A percentile compares a stretch with the other conserved stretches of the same genome.
Conservation (phyloP, 768 basidiomycete genomes). For the Xanthoconium purpureum region DNA sequence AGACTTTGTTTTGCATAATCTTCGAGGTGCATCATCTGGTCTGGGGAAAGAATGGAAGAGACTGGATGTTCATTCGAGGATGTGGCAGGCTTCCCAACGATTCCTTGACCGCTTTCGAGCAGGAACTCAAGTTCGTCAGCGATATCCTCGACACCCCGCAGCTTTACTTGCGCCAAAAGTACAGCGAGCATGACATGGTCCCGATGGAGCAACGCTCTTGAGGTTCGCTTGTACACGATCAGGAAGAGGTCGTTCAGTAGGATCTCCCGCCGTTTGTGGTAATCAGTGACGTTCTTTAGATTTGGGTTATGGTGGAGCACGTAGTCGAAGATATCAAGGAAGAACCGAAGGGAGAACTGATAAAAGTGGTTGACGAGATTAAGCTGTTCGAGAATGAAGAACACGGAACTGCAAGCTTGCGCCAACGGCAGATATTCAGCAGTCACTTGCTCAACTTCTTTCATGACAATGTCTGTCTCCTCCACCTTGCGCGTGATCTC, state of each 20-base stretch:
- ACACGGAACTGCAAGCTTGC: conserved; percentile 93
- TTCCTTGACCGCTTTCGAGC: conserved; percentile 80
- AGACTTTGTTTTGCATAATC: conserved; percentile 67
- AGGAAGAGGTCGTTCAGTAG: conserved; percentile 88
- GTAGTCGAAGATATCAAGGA: conserved; percentile 98
- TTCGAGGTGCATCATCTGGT: conserved; percentile 67
- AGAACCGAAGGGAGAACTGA: conserved; percentile 95
- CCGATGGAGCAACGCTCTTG: conserved; percentile 82
- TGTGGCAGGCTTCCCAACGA: conserved; percentile 37
- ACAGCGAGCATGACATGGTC: conserved; percentile 92
- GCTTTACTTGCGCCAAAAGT: conserved; percentile 83
- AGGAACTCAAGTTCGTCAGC: conserved; percentile 86
- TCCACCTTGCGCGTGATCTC: conserved; percentile 95
- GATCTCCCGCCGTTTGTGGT: conserved; percentile 70
- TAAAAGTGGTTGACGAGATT: conserved; percentile 96
- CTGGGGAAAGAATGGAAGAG: conserved; percentile 53
- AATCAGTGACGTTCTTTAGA: conserved; percentile 73
- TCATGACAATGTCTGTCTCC: conserved; percentile 94
- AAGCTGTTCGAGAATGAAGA: conserved; percentile 95
- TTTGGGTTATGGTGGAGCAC: conserved; percentile 91
- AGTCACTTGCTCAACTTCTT: conserved; percentile 93
- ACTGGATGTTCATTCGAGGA: conserved; percentile 37
- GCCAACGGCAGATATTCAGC: conserved; percentile 92
- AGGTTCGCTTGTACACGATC: conserved; percentile 82
- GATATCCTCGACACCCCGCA: conserved; percentile 77